Conservation (phyloP, 345 rosid species). For the Populus tremula region DNA sequence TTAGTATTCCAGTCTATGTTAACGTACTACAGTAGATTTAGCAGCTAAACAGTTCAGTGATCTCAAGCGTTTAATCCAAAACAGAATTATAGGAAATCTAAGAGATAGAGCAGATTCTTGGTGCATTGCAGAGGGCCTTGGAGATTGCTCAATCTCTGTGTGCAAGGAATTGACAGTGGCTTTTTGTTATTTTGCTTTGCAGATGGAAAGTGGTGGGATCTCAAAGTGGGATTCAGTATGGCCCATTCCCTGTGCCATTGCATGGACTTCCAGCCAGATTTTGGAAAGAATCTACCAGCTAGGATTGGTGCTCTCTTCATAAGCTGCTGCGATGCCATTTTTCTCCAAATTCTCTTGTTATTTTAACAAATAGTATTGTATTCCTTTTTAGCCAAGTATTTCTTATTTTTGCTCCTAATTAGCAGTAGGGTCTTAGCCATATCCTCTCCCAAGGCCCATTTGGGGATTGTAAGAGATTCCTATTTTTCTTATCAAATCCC, state of each 20-base stretch:
- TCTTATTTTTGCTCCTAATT: background rate
- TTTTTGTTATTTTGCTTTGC: conserved; percentile 30
- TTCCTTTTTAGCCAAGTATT: background rate
- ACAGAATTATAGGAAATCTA: background rate
- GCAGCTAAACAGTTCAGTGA: no score
- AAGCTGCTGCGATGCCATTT: conserved; percentile 1
- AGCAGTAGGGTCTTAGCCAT: background rate
- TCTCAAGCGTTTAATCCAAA: background rate
- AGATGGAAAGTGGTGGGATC: conserved; percentile 75
- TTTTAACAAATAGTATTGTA: background rate
- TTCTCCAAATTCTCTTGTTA: background rate
- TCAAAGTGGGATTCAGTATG: conserved; percentile 52
- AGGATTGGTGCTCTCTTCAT: background rate
- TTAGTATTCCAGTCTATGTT: no score
- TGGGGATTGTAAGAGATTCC: conserved; percentile 5
- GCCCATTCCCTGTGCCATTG: conserved; percentile 74
- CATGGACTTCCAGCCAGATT: conserved; percentile 72
- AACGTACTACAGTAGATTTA: no score
- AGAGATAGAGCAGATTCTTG: background rate
- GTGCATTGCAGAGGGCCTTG: background rate
- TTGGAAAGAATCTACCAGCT: conserved; percentile 41
- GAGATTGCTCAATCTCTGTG: background rate
- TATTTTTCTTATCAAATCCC: background rate
- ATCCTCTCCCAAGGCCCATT: conserved; percentile 16
- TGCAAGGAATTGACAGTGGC: conserved; percentile 16